A percentile compares a stretch with the other conserved stretches of the same genome.
Conservation (phyloP, 2,329 filamentous ascomycete species). For the Harringtonia aguacate region DNA sequence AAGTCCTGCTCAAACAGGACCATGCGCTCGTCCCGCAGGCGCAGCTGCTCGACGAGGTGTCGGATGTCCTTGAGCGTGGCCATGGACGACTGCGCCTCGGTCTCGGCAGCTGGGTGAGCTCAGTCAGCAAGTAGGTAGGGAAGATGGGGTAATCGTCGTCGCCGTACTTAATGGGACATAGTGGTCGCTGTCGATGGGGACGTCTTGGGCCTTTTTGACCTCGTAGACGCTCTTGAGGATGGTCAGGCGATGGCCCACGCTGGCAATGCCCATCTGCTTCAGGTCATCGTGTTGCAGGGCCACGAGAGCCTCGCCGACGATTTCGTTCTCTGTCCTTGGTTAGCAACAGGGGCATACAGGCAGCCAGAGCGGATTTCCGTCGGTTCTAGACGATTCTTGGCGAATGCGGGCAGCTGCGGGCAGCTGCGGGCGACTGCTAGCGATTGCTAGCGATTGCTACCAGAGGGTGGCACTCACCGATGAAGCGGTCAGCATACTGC, state of each 20-base stretch:
- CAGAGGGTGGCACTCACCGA: conserved; percentile 61
- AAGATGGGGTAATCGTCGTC: conserved; percentile 14
- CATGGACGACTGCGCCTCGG: conserved; percentile 71
- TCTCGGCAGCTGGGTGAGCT: conserved; percentile 64
- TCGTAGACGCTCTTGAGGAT: conserved; percentile 96
- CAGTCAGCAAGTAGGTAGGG: not conserved
- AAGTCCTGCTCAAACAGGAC: conserved; percentile 73
- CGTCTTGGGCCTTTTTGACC: conserved; percentile 86
- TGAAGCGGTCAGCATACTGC: conserved; percentile 73
- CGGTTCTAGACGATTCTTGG: too few relatives aligned
- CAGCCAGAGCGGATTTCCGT: too few relatives aligned
- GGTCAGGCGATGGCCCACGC: conserved; percentile 87
- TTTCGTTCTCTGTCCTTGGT: conserved; percentile 66
- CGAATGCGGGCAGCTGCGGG: too few relatives aligned
- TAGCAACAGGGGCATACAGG: too few relatives aligned
- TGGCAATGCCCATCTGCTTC: conserved; percentile 87
- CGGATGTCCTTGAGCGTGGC: conserved; percentile 91
- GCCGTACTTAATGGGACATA: conserved; percentile 88
- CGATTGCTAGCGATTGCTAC: conserved; percentile 2
- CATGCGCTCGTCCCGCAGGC: conserved; percentile 84
- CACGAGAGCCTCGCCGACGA: conserved; percentile 83
- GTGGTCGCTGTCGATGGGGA: conserved; percentile 84
- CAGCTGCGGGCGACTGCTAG: too few relatives aligned
- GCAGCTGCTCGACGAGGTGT: conserved; percentile 79
- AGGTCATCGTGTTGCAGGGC: conserved; percentile 85